phyloP scores from a whole-genome alignment of 352 stramenopile genomes.

The Plasmopara muralis region DNA sequence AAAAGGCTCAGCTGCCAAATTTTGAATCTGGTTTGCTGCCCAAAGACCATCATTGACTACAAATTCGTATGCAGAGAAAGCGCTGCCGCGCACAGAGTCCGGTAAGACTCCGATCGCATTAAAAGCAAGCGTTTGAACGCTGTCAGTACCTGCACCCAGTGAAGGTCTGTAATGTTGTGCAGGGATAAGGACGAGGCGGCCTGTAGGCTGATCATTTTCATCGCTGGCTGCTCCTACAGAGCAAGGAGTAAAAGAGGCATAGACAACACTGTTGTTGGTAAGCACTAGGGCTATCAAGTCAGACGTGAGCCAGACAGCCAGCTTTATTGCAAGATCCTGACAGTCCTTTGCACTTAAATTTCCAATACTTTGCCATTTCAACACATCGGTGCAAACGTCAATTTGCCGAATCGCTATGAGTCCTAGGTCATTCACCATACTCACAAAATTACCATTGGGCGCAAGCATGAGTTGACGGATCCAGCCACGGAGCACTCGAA shows the following conservation, averaged over 20 bases:
- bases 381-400: constrained; percentile 46
- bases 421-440: constrained; percentile 42
- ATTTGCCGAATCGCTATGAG: constrained; percentile 52
- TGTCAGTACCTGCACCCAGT: background rate
- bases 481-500: constrained; percentile 21
- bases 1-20: constrained; percentile 20
- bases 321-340: constrained; percentile 8
- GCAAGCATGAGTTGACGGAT: constrained; percentile 41
- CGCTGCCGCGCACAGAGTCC: background rate
- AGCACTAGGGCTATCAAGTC: constrained; percentile 22
- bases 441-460: constrained; percentile 41
- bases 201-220: constrained; percentile 3
- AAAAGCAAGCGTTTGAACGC: constrained; percentile 10
- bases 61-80: constrained; percentile 20
- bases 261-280: constrained; percentile 14
- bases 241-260: constrained; percentile 11
- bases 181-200: constrained; percentile 9
- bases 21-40: constrained; percentile 17
- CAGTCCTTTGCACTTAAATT: background rate
- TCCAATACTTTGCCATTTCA: constrained; percentile 46
- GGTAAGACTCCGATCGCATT: background rate
- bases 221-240: constrained; percentile 11
- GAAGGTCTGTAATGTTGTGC: constrained; percentile 9
- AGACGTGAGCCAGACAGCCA: constrained; percentile 21
- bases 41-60: constrained; percentile 9